Conservation (phyloP, 306 rosid species). For the Castanea crenata region DNA sequence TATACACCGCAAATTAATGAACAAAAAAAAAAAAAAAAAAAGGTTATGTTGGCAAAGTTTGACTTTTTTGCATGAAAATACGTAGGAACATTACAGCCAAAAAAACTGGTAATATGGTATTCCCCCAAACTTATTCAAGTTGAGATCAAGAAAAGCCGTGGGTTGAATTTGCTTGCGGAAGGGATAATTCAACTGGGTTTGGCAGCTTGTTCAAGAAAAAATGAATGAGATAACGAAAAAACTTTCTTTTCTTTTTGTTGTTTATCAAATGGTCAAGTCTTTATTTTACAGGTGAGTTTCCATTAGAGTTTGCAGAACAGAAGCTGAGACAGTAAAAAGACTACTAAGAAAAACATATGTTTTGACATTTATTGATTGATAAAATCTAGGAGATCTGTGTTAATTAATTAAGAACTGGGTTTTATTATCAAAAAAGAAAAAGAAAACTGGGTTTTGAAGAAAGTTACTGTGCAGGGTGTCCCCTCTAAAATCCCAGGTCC, state of each 20-base stretch:
- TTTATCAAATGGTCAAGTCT: slow-evolving; percentile 20
- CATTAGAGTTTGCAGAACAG: slow-evolving; percentile 33
- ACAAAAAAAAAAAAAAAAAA: background rate
- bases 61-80: slow-evolving; percentile 46
- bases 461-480: background rate
- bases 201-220: slow-evolving; percentile 24
- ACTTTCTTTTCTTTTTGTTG: background rate
- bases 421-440: background rate
- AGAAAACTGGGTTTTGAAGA: background rate
- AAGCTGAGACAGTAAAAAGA: slow-evolving; percentile 1
- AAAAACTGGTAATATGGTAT: slow-evolving; percentile 33
- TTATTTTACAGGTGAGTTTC: slow-evolving; percentile 44
- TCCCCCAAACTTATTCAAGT: slow-evolving; percentile 66
- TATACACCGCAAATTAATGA: slow-evolving; percentile 1
- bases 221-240: slow-evolving; percentile 25
- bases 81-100: slow-evolving; percentile 43
- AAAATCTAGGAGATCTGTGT: background rate
- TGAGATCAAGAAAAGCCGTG: slow-evolving; percentile 33
- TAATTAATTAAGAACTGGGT: background rate
- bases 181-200: slow-evolving; percentile 31
- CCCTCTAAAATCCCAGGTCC: too few relatives aligned
- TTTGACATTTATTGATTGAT: background rate
- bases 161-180: slow-evolving; percentile 27
- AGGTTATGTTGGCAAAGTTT: slow-evolving; percentile 15
- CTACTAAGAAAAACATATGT: background rate